A percentile compares a stretch with the other conserved stretches of the same genome.
Evolutionary conservation across 257 asterid species (phyloP).

Genomic region (Marsdenia floribunda): DNA sequence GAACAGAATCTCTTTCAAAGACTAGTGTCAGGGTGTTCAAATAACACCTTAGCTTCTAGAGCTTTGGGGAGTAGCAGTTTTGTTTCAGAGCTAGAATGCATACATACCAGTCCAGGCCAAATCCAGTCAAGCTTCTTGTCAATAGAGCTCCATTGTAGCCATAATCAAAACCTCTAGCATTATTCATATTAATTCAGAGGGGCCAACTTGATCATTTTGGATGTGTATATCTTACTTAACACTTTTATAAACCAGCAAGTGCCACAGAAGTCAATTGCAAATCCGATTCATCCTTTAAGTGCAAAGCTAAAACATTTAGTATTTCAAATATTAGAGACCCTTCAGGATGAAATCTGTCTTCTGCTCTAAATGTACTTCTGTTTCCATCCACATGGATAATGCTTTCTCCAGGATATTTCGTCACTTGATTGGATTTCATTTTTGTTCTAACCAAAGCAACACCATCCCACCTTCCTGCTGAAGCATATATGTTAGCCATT

Average conservation of each 20-base stretch:
- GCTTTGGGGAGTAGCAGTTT: too few relatives aligned
- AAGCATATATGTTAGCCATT: constrained; percentile 67
- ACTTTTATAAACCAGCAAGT: background rate
- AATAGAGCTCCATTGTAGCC: background rate
- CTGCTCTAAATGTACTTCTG: constrained; percentile 42
- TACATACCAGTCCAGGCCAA: too few relatives aligned
- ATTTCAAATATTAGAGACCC: constrained; percentile 32
- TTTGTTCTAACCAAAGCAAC: constrained; percentile 34
- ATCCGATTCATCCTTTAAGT: constrained; percentile 37
- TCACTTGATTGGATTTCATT: constrained; percentile 52
- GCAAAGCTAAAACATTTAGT: constrained; percentile 38
- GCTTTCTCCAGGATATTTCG: constrained; percentile 59
- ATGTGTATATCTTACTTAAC: background rate
- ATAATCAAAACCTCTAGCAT: background rate
- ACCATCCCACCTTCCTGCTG: constrained; percentile 44
- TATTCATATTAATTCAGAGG: background rate
- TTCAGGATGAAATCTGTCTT: constrained; percentile 46
- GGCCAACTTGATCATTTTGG: background rate
- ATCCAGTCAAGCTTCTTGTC: background rate
- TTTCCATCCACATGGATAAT: constrained; percentile 45
- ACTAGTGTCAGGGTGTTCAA: too few relatives aligned
- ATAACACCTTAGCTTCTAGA: too few relatives aligned
- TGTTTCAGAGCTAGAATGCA: too few relatives aligned
- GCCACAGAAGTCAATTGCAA: background rate
- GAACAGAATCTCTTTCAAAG: too few relatives aligned